Conservation (phyloP, 2,329 filamentous ascomycete genomes). For the Aspergillus pseudoterreus region DNA sequence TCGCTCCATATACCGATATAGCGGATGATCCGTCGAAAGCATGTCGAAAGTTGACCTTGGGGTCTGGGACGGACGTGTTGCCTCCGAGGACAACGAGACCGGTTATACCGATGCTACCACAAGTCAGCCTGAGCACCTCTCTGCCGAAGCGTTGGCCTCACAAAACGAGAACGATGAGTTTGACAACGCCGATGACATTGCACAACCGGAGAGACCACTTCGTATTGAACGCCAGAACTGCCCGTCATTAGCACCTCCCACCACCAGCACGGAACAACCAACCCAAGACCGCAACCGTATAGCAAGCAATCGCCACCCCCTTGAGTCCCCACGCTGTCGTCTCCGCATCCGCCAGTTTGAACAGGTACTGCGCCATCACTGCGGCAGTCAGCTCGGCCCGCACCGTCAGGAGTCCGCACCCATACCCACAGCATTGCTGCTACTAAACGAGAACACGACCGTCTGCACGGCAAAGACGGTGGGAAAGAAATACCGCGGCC, state of each 20-base stretch:
- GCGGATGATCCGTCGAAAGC: slow-evolving; percentile 50
- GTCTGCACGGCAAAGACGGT: slow-evolving; percentile 62
- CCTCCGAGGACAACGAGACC: slow-evolving; percentile 62
- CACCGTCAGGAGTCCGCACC: slow-evolving; percentile 18
- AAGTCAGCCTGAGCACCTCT: neutral
- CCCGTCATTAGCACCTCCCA: slow-evolving; percentile 1
- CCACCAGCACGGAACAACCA: slow-evolving; percentile 19
- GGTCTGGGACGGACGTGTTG: slow-evolving; percentile 48
- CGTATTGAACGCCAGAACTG: slow-evolving; percentile 52
- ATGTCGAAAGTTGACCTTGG: slow-evolving; percentile 53
- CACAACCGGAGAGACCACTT: slow-evolving; percentile 54
- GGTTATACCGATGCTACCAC: slow-evolving; percentile 49
- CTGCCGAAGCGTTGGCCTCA: slow-evolving; percentile 6
- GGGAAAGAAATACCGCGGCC: slow-evolving; percentile 62
- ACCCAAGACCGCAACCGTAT: slow-evolving; percentile 58
- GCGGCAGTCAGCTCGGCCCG: neutral
- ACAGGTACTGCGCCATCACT: slow-evolving; percentile 63
- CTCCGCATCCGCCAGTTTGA: slow-evolving; percentile 49
- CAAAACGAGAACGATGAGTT: slow-evolving; percentile 61
- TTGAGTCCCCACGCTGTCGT: slow-evolving; percentile 63
- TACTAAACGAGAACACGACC: slow-evolving; percentile 62
- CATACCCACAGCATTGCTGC: slow-evolving; percentile 58
- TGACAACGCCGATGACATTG: slow-evolving; percentile 57
- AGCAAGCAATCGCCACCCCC: slow-evolving; percentile 62
- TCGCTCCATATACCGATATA: slow-evolving; percentile 46